A percentile compares a stretch with the other conserved stretches of the same genome.
phyloP scores from a whole-genome alignment of 2,329 filamentous ascomycete species.

The Colletotrichum plurivorum region DNA sequence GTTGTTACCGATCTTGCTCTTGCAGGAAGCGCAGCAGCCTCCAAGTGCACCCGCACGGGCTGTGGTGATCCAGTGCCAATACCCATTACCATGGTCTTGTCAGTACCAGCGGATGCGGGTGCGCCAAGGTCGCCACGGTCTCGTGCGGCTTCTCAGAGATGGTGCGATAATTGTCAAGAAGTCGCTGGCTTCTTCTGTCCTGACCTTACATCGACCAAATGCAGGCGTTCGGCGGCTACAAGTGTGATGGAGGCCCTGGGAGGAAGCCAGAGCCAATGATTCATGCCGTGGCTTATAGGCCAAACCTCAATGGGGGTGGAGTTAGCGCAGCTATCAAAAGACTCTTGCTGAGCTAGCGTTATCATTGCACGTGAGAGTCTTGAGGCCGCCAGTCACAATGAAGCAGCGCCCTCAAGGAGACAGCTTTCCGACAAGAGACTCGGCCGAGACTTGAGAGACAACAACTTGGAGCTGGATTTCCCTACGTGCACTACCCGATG shows the following conservation, averaged over 20 bases:
- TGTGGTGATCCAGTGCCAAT: slow-evolving; percentile 3
- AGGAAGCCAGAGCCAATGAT: slow-evolving; percentile 10
- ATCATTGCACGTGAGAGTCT: slow-evolving; percentile 7
- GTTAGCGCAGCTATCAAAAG: background rate
- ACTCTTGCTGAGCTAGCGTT: background rate
- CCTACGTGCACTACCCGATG: background rate
- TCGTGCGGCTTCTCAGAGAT: background rate
- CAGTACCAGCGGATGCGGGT: slow-evolving; percentile 26
- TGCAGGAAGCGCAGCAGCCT: background rate
- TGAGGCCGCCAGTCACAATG: slow-evolving; percentile 15
- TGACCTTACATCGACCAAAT: slow-evolving; percentile 28
- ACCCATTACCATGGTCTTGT: slow-evolving; percentile 17
- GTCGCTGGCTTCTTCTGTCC: background rate
- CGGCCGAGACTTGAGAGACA: slow-evolving; percentile 1
- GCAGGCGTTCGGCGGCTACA: slow-evolving; percentile 14
- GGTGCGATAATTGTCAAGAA: slow-evolving; percentile 10
- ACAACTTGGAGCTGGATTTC: background rate
- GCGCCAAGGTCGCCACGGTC: slow-evolving; percentile 13
- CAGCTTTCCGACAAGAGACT: background rate
- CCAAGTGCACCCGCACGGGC: background rate
- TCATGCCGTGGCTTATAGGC: slow-evolving; percentile 3
- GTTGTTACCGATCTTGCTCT: background rate
- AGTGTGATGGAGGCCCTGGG: slow-evolving; percentile 17
- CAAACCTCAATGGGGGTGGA: slow-evolving; percentile 7
- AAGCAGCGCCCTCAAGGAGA: background rate